Evolutionary conservation across 306 rosid species (phyloP).

Genomic region (Lathyrus tuberosus): DNA sequence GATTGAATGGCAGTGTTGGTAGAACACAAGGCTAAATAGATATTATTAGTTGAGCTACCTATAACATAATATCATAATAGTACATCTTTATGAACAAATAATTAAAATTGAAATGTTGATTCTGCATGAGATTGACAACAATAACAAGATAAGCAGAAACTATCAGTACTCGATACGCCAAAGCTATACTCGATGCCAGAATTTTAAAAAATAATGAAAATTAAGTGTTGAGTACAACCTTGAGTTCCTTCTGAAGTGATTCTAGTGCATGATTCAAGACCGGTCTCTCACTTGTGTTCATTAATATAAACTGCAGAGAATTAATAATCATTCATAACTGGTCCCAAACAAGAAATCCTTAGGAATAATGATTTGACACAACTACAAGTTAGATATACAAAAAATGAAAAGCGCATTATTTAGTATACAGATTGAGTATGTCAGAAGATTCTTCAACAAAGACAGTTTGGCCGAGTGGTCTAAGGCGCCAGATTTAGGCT

Average conservation of each 20-base stretch:
- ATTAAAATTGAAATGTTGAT: slow-evolving; percentile 6
- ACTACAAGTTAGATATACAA: not conserved
- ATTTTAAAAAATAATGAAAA: slow-evolving; percentile 5
- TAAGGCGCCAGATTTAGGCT: slow-evolving; percentile 19
- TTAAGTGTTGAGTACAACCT: slow-evolving; percentile 48
- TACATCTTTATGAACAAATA: too few species aligned
- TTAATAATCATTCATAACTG: slow-evolving; percentile 33
- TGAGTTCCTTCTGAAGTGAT: slow-evolving; percentile 54
- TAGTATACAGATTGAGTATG: not conserved
- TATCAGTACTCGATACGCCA: slow-evolving; percentile 3
- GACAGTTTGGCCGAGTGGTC: slow-evolving; percentile 18
- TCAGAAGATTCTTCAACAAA: fast-evolving
- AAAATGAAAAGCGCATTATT: not conserved
- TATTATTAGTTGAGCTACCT: slow-evolving; percentile 1
- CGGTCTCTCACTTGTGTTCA: slow-evolving; percentile 50
- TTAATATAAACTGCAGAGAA: slow-evolving; percentile 65
- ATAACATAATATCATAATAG: not conserved
- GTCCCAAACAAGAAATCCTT: too few species aligned
- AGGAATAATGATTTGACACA: too few species aligned
- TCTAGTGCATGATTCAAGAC: slow-evolving; percentile 45
- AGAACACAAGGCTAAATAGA: slow-evolving; percentile 9
- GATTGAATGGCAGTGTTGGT: slow-evolving; percentile 31
- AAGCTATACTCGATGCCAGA: not conserved
- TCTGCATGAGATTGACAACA: slow-evolving; percentile 17
- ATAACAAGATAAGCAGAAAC: slow-evolving; percentile 28